phyloP scores from a whole-genome alignment of 2,329 filamentous ascomycete species.

The Xenoacremonium recifei region DNA sequence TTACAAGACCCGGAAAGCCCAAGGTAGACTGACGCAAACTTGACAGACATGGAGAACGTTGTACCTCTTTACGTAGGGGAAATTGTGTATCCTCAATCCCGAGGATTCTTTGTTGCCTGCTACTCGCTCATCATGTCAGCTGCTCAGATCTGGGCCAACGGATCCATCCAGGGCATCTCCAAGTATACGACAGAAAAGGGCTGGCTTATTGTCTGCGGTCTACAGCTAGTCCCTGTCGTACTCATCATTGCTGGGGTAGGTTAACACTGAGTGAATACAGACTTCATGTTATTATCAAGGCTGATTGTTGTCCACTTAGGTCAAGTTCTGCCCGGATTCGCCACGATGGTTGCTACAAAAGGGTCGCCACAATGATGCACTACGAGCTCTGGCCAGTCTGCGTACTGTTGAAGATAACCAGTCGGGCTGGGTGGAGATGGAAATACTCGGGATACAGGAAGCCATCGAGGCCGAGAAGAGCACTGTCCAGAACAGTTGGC shows the following conservation, averaged over 20 bases:
- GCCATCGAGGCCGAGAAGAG: not conserved
- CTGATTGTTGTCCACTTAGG: not conserved
- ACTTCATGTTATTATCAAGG: no score
- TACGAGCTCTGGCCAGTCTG: not conserved
- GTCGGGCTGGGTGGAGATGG: not conserved
- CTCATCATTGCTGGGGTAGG: not conserved
- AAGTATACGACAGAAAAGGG: not conserved
- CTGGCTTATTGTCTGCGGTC: not conserved
- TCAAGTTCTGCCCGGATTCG: not conserved
- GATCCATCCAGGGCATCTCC: not conserved
- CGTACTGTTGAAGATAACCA: not conserved
- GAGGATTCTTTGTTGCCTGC: not conserved
- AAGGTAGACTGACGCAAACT: no score
- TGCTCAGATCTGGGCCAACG: not conserved
- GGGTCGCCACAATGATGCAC: not conserved
- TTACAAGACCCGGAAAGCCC: no score
- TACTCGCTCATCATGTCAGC: not conserved
- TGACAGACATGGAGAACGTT: not conserved
- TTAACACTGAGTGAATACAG: no score
- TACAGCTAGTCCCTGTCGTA: not conserved
- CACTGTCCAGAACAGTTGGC: not conserved
- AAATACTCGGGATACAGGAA: not conserved
- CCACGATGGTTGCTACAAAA: not conserved
- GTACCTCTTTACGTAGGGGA: not conserved
- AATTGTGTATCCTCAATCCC: not conserved